phyloP scores from a whole-genome alignment of 805 yeast species.

The Yarrowia sp. region DNA sequence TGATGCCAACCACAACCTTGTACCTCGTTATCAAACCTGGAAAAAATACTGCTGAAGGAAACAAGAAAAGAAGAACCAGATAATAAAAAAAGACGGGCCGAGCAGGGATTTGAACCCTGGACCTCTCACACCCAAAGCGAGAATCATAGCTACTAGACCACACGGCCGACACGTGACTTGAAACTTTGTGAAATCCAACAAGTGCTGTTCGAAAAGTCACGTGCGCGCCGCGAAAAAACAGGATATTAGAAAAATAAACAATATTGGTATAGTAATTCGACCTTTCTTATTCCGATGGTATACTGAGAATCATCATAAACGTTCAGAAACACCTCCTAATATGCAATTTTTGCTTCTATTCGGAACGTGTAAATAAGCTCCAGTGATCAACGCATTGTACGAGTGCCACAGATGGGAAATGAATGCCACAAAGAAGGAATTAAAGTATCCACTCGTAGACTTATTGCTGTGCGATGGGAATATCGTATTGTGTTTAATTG shows the following conservation, averaged over 20 bases:
- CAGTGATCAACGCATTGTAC: constrained; percentile 1
- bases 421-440: not conserved
- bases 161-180: constrained; percentile 30
- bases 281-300: no score
- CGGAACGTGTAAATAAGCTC: not conserved
- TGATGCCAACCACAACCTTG: constrained; percentile 15
- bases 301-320: no score
- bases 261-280: no score
- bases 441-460: no score
- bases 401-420: not conserved
- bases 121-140: constrained; percentile 37
- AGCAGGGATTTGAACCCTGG: constrained; percentile 37
- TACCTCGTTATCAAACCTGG: not conserved
- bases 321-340: not conserved
- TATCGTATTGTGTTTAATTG: no score
- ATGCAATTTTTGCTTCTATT: not conserved
- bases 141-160: constrained; percentile 36
- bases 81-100: constrained; percentile 29
- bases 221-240: not conserved
- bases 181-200: no score
- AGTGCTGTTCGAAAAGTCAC: not conserved
- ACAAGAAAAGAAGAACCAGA: no score
- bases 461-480: not conserved
- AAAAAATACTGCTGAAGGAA: no score
- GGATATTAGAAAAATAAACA: not conserved